phyloP scores from a whole-genome alignment of 768 basidiomycete genomes.

The Russula sp. region DNA sequence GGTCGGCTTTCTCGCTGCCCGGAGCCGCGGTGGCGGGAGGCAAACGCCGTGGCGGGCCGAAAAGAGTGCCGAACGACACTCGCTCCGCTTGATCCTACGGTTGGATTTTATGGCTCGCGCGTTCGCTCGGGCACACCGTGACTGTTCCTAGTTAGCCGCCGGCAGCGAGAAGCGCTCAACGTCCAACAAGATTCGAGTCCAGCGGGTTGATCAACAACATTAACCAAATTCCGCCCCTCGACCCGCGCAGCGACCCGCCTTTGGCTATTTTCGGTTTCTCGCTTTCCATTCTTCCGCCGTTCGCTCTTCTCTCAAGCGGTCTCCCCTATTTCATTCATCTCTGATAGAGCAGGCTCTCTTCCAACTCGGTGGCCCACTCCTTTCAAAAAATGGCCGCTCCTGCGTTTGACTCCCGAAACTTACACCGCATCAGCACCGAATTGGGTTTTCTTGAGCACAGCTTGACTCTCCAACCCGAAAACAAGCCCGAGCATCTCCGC shows the following conservation, averaged over 20 bases:
- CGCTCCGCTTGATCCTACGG: slow-evolving; percentile 17
- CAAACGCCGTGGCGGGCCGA: slow-evolving; percentile 14
- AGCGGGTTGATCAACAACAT: slow-evolving; percentile 22
- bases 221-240: slow-evolving; percentile 13
- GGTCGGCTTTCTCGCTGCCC: slow-evolving; percentile 5
- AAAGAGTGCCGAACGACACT: slow-evolving; percentile 5
- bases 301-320: slow-evolving; percentile 6
- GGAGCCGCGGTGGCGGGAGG: slow-evolving; percentile 6
- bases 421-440: slow-evolving; percentile 17
- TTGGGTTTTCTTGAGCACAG: slow-evolving; percentile 12
- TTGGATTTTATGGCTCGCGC: slow-evolving; percentile 11
- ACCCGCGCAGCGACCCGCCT: neutral
- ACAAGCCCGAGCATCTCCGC: slow-evolving; percentile 15
- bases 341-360: slow-evolving; percentile 19
- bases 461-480: slow-evolving; percentile 14
- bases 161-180: slow-evolving; percentile 19
- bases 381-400: slow-evolving; percentile 16
- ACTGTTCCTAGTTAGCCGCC: slow-evolving; percentile 17
- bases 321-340: slow-evolving; percentile 14
- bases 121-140: neutral
- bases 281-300: slow-evolving; percentile 4
- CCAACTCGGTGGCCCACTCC: neutral
- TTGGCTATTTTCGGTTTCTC: slow-evolving; percentile 6
- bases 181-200: slow-evolving; percentile 22
- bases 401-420: slow-evolving; percentile 12